phyloP scores from a whole-genome alignment of 495 filamentous ascomycete species.

The Penicillium diatomitis region DNA sequence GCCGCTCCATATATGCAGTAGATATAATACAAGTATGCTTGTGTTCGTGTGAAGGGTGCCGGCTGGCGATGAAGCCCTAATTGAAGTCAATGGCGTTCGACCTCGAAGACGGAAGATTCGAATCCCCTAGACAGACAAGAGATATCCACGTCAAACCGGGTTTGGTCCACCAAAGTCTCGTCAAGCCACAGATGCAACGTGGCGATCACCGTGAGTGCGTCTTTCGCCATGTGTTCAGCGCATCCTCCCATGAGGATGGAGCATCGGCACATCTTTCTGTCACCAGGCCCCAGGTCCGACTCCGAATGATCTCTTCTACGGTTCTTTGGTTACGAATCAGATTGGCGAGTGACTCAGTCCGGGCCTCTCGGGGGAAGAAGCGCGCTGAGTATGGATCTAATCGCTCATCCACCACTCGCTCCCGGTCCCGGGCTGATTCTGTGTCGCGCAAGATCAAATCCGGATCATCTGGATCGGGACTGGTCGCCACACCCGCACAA shows the following conservation, averaged over 20 bases:
- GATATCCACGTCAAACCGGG: too few species aligned
- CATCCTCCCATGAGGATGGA: constrained; percentile 51
- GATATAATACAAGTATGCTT: too few species aligned
- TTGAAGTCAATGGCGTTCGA: too few species aligned
- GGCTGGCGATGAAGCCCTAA: too few species aligned
- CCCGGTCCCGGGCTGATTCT: constrained; percentile 60
- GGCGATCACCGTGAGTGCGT: constrained; percentile 16
- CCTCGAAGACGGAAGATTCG: too few species aligned
- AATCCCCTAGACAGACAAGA: too few species aligned
- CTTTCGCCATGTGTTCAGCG: constrained; percentile 52
- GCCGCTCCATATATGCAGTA: too few species aligned
- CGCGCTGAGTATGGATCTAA: constrained; percentile 86
- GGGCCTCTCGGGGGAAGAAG: constrained; percentile 72
- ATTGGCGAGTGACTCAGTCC: constrained; percentile 72
- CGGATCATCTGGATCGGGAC: constrained; percentile 81
- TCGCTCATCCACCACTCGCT: constrained; percentile 76
- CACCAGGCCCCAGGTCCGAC: constrained; percentile 76
- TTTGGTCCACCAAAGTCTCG: too few species aligned
- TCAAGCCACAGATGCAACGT: too few species aligned
- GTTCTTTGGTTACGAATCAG: constrained; percentile 74
- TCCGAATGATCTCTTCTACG: constrained; percentile 80
- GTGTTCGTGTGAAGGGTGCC: too few species aligned
- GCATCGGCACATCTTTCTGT: constrained; percentile 62
- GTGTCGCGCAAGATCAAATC: constrained; percentile 60
- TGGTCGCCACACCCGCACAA: constrained; percentile 80